Conservation (phyloP, 257 asterid genomes). For the Gentiana macrophylla region DNA sequence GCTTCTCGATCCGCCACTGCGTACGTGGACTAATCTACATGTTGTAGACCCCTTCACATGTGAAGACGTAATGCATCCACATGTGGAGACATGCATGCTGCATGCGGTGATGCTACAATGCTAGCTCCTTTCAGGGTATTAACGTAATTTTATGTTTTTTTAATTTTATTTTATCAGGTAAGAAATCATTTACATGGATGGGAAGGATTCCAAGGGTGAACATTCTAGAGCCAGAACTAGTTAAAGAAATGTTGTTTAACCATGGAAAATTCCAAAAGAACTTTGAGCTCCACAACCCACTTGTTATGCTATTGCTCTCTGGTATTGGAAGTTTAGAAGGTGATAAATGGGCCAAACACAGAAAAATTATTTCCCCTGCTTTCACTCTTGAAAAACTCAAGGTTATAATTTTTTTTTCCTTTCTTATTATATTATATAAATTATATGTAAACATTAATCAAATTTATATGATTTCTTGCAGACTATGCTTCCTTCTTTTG, state of each 20-base stretch:
- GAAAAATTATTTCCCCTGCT: constrained; percentile 4
- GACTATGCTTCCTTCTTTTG: constrained; percentile 15
- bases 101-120: too few species aligned
- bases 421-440: not conserved
- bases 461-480: not conserved
- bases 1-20: too few species aligned
- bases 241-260: not conserved
- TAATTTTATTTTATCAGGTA: not conserved
- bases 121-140: too few species aligned
- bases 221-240: not conserved
- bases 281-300: constrained; percentile 3
- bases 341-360: constrained; percentile 2
- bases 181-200: constrained; percentile 1
- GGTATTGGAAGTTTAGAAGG: constrained; percentile 6
- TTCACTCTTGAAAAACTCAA: constrained; percentile 5
- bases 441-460: not conserved
- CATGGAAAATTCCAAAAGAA: constrained; percentile 1
- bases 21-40: too few species aligned
- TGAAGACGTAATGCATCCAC: too few species aligned
- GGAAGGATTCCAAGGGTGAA: not conserved
- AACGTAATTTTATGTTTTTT: too few species aligned
- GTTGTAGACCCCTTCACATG: too few species aligned
- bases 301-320: constrained; percentile 1
- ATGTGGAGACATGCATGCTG: too few species aligned
- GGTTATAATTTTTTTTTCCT: not conserved